phyloP scores from a whole-genome alignment of 2,329 filamentous ascomycete genomes.

The Colletotrichum tropicale region DNA sequence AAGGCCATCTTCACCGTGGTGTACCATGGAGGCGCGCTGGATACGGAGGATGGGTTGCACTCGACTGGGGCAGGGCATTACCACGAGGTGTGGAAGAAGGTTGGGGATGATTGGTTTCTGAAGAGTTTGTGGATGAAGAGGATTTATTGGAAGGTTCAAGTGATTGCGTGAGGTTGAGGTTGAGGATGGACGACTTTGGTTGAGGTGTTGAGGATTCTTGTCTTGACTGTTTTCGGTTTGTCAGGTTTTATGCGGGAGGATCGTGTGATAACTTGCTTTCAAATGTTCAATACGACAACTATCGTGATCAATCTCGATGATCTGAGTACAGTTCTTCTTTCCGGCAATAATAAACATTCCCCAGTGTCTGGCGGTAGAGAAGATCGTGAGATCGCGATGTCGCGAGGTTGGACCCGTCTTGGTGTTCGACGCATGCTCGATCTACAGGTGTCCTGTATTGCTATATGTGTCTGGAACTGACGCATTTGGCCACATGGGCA shows the following conservation, averaged over 20 bases:
- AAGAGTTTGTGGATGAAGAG: conserved; percentile 9
- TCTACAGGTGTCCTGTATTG: neutral
- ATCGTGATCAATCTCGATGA: neutral
- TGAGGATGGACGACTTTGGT: neutral
- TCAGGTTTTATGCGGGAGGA: neutral
- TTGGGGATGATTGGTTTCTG: conserved; percentile 16
- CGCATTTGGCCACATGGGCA: neutral
- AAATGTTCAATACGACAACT: neutral
- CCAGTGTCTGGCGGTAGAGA: neutral
- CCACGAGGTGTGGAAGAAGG: conserved; percentile 11
- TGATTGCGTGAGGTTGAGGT: neutral
- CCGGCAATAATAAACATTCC: neutral
- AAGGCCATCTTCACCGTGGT: conserved; percentile 7
- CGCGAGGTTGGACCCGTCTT: neutral
- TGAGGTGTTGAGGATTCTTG: neutral
- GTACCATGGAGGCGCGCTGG: conserved; percentile 1
- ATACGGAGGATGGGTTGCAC: neutral
- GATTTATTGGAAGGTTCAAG: conserved; percentile 7
- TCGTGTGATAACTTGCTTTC: neutral
- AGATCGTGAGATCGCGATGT: neutral
- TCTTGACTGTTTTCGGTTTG: neutral
- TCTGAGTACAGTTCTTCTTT: neutral
- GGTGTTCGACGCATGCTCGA: neutral
- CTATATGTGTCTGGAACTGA: neutral
- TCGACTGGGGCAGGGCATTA: conserved; percentile 14